Percentiles rank a stretch among this genome's conserved stretches.
These are phyloP conservation scores for Penicillium palitans DNA, from an alignment of 2,329 filamentous ascomycete genomes.

Conservation along the genomic window DNA sequence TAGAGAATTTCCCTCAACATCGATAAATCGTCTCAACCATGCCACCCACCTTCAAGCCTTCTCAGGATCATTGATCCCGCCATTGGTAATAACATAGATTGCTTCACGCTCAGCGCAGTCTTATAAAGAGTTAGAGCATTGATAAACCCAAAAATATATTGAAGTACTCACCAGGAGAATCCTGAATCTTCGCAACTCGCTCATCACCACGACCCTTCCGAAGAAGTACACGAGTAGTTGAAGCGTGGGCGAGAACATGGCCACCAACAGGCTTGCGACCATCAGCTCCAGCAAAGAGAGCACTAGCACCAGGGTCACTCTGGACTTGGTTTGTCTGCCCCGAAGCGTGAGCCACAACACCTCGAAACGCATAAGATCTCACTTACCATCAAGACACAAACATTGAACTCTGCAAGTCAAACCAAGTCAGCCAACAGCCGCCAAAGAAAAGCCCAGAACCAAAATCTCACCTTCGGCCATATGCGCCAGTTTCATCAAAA, in stretches of 20 bases:
- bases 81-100: constrained; percentile 69
- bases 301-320: constrained; percentile 67
- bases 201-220: constrained; percentile 70
- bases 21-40: neutral
- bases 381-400: constrained; percentile 61
- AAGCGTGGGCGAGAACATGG: constrained; percentile 69
- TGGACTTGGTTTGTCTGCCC: constrained; percentile 68
- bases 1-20: neutral
- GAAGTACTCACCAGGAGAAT: constrained; percentile 57
- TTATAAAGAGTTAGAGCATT: constrained; percentile 28
- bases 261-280: constrained; percentile 67
- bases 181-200: constrained; percentile 67
- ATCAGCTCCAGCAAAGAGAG: constrained; percentile 66
- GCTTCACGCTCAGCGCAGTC: constrained; percentile 69
- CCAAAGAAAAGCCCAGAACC: neutral
- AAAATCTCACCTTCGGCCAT: constrained; percentile 58
- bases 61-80: constrained; percentile 67
- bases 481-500: constrained; percentile 62
- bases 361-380: neutral
- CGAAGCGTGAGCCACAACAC: constrained; percentile 7
- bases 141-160: neutral
- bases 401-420: constrained; percentile 60
- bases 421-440: constrained; percentile 7
- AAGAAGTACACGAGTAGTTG: constrained; percentile 64
- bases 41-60: constrained; percentile 49